phyloP scores from a whole-genome alignment of 352 stramenopile species.

The Albugo candida region DNA sequence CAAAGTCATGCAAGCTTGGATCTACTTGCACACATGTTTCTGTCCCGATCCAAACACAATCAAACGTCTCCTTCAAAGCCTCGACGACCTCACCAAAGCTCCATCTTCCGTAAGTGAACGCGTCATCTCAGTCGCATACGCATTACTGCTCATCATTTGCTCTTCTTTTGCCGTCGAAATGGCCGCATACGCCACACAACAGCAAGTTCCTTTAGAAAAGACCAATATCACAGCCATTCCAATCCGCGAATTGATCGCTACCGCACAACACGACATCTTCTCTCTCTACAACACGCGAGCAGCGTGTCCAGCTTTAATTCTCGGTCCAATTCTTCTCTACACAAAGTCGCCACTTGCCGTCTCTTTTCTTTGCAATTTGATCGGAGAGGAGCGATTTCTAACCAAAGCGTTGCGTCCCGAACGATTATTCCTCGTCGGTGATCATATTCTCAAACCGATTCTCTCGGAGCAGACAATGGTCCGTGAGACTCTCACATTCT shows the following conservation, averaged over 20 bases:
- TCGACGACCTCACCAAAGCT: no score
- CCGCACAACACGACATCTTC: constrained; percentile 40
- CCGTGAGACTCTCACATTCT: constrained; percentile 29
- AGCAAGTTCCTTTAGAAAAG: constrained; percentile 34
- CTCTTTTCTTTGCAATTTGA: constrained; percentile 16
- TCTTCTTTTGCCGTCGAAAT: neutral
- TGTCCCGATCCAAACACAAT: no score
- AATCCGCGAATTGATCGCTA: constrained; percentile 9
- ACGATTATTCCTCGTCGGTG: constrained; percentile 23
- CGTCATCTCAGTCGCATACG: constrained; percentile 26
- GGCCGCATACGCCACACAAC: constrained; percentile 19
- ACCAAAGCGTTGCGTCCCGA: constrained; percentile 17
- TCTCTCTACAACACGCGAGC: constrained; percentile 28
- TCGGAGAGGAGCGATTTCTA: constrained; percentile 4
- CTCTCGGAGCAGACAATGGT: constrained; percentile 43
- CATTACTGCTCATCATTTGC: constrained; percentile 34
- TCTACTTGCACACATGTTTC: no score
- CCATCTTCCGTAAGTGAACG: constrained; percentile 8
- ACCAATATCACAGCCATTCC: constrained; percentile 12
- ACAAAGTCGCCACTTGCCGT: constrained; percentile 38
- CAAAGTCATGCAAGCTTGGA: no score
- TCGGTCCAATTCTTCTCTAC: constrained; percentile 45
- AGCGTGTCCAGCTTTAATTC: constrained; percentile 30
- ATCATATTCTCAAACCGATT: constrained; percentile 43
- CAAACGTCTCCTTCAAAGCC: no score